These are phyloP conservation scores for Ceratocystiopsis minuta DNA, from an alignment of 2,329 filamentous ascomycete species.

Conservation along the genomic window DNA sequence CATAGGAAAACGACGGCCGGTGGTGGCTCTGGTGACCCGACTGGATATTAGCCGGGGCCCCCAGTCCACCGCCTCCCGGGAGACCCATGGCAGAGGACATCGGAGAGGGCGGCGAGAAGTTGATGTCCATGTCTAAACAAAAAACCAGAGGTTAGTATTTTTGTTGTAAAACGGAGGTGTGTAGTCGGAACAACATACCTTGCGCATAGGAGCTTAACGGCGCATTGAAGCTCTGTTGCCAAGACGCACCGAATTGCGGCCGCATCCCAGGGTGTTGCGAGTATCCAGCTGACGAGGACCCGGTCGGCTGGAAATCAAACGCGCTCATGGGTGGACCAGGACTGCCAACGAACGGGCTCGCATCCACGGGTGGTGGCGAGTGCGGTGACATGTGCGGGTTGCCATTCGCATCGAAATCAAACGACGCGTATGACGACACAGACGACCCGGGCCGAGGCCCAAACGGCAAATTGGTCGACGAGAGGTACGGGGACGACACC, in stretches of 20 bases:
- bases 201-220: slow-evolving; percentile 7
- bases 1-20: slow-evolving; percentile 7
- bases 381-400: slow-evolving; percentile 9
- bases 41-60: slow-evolving; percentile 8
- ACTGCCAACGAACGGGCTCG: slow-evolving; percentile 10
- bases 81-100: slow-evolving; percentile 5
- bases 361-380: slow-evolving; percentile 7
- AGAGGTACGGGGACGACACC: slow-evolving; percentile 9
- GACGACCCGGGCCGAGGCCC: slow-evolving; percentile 8
- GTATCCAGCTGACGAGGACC: neutral
- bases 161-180: neutral
- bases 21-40: slow-evolving; percentile 1
- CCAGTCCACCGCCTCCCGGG: slow-evolving; percentile 3
- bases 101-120: slow-evolving; percentile 11
- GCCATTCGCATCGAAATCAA: slow-evolving; percentile 6
- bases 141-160: neutral
- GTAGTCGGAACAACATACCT: slow-evolving; percentile 2
- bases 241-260: slow-evolving; percentile 9
- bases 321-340: slow-evolving; percentile 8
- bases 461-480: slow-evolving; percentile 4
- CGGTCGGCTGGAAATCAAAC: slow-evolving; percentile 5
- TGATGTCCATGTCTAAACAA: slow-evolving; percentile 8
- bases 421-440: slow-evolving; percentile 10
- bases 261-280: slow-evolving; percentile 10
- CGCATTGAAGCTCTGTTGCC: slow-evolving; percentile 10